Conservation (phyloP, 2,329 filamentous ascomycete species). For the Aspergillus clavatus region DNA sequence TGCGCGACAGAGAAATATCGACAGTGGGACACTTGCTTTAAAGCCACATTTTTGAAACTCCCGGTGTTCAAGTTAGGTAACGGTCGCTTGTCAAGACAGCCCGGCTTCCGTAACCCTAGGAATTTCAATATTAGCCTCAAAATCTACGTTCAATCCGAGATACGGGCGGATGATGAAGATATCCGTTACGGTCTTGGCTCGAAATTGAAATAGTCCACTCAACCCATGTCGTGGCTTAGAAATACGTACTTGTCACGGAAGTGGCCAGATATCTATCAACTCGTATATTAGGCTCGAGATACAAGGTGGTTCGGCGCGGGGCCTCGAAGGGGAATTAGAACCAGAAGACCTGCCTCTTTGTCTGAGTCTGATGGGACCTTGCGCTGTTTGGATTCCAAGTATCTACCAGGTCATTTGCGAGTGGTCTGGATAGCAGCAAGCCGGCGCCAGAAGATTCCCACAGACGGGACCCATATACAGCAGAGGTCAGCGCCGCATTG, state of each 20-base stretch:
- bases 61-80: neutral
- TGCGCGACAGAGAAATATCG: conserved; percentile 12
- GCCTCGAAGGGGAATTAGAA: neutral
- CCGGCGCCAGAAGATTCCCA: neutral
- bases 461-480: conserved; percentile 1
- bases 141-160: neutral
- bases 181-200: neutral
- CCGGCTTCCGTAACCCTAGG: neutral
- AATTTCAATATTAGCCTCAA: neutral
- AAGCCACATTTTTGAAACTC: conserved; percentile 7
- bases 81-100: neutral
- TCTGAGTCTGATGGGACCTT: conserved; percentile 1
- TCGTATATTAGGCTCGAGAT: conserved; percentile 5
- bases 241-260: conserved; percentile 9
- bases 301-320: neutral
- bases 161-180: neutral
- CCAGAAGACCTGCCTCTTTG: conserved; percentile 16
- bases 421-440: neutral
- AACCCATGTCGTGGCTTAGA: neutral
- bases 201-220: neutral
- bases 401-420: conserved; percentile 1
- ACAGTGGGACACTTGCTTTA: neutral
- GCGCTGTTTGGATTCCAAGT: conserved; percentile 2
- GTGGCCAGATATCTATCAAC: conserved; percentile 9
- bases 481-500: conserved; percentile 9